Conservation (phyloP, 768 basidiomycete genomes). For the Hygrocybe coccinea region DNA sequence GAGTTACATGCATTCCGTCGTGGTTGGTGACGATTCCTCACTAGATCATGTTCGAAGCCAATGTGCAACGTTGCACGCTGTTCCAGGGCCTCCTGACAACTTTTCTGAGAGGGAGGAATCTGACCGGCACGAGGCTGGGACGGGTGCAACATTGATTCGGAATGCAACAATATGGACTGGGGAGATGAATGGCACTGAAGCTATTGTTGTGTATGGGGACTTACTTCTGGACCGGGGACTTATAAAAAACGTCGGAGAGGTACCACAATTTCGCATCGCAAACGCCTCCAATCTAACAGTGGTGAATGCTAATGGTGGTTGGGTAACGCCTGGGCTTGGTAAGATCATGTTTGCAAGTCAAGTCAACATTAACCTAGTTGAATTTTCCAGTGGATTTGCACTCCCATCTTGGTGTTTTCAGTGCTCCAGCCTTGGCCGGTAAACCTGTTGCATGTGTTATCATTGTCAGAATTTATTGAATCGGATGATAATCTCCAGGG, state of each 20-base stretch:
- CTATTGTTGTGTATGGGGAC: constrained; percentile 48
- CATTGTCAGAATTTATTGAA: neutral
- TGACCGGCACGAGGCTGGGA: constrained; percentile 64
- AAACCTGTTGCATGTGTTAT: neutral
- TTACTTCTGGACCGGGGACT: constrained; percentile 65
- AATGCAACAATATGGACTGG: constrained; percentile 70
- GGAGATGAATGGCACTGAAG: constrained; percentile 47
- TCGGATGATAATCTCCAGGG: constrained; percentile 25
- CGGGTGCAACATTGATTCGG: constrained; percentile 59
- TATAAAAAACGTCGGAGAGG: constrained; percentile 53
- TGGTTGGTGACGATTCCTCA: neutral
- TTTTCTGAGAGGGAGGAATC: constrained; percentile 46
- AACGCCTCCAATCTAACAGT: constrained; percentile 43
- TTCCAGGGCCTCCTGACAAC: constrained; percentile 36
- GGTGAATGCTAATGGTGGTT: constrained; percentile 58
- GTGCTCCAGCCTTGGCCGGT: constrained; percentile 54
- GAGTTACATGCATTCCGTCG: neutral
- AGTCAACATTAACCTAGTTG: constrained; percentile 20
- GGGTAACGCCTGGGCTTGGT: constrained; percentile 69
- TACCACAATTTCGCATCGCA: constrained; percentile 37
- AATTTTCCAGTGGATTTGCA: constrained; percentile 59
- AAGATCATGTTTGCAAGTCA: constrained; percentile 16
- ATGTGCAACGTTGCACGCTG: constrained; percentile 50
- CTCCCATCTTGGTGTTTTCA: constrained; percentile 74
- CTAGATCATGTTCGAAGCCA: constrained; percentile 13